phyloP scores from a whole-genome alignment of 148 eudicot genomes.

The Beta vulgaris region DNA sequence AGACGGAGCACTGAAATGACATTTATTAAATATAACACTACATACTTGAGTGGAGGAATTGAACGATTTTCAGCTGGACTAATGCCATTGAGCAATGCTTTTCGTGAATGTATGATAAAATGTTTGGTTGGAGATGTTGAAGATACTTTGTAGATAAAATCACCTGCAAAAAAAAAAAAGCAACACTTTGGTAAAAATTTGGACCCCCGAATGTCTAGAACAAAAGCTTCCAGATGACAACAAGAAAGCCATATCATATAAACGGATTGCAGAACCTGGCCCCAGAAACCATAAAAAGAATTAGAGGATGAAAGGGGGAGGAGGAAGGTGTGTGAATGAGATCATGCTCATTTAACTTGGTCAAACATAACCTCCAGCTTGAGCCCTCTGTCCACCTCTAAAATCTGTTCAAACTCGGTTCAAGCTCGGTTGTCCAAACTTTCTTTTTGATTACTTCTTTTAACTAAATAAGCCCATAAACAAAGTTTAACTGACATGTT shows the following conservation, averaged over 20 bases:
- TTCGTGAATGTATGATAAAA: constrained; percentile 91
- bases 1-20: background rate
- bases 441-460: no score
- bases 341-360: no score
- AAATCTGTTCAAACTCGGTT: no score
- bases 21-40: background rate
- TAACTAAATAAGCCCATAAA: no score
- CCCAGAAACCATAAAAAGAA: background rate
- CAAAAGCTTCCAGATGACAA: background rate
- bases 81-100: constrained; percentile 94
- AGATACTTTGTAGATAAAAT: constrained; percentile 90
- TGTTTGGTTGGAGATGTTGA: constrained; percentile 94
- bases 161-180: constrained; percentile 57
- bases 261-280: background rate
- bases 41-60: constrained; percentile 95
- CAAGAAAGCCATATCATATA: background rate
- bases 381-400: no score
- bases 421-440: no score
- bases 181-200: background rate
- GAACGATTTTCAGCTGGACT: constrained; percentile 90
- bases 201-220: background rate
- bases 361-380: no score
- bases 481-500: no score
- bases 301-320: background rate
- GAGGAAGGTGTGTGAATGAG: no score